Conservation (phyloP, 106 monocot genomes). For the Dendrobium catenatum region DNA sequence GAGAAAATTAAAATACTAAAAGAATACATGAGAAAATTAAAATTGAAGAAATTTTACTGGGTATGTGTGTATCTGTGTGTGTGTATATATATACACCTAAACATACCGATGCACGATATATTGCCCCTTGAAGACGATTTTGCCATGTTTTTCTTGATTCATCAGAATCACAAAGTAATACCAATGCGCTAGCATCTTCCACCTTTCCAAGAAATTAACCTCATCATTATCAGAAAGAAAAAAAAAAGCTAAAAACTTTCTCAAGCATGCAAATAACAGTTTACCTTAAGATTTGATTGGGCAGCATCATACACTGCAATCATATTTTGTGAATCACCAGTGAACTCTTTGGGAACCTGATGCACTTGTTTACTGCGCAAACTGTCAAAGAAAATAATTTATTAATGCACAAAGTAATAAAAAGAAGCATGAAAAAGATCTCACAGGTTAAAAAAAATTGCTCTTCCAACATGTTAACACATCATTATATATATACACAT, state of each 20-base stretch:
- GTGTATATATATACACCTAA: neutral
- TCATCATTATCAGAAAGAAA: neutral
- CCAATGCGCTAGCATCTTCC: slow-evolving; percentile 76
- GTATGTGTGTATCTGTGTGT: too few relatives aligned
- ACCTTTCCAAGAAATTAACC: slow-evolving; percentile 13
- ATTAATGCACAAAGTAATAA: neutral
- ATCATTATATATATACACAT: neutral
- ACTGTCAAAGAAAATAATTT: slow-evolving; percentile 34
- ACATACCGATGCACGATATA: slow-evolving; percentile 94
- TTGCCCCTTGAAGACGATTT: slow-evolving; percentile 77
- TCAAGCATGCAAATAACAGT: neutral
- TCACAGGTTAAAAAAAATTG: neutral
- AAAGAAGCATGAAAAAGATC: neutral
- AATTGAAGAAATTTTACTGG: neutral
- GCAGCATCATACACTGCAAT: slow-evolving; percentile 67
- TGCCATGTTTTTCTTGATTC: slow-evolving; percentile 71
- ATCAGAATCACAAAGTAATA: slow-evolving; percentile 59
- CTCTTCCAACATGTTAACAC: neutral
- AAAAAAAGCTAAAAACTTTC: neutral
- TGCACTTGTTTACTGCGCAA: slow-evolving; percentile 88
- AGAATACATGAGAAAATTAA: neutral
- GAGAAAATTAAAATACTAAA: neutral
- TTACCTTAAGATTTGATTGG: slow-evolving; percentile 69
- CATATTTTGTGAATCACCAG: slow-evolving; percentile 54
- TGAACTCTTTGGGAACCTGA: slow-evolving; percentile 52